phyloP scores from a whole-genome alignment of 345 rosid species.

The Gossypium rotundifolium region DNA sequence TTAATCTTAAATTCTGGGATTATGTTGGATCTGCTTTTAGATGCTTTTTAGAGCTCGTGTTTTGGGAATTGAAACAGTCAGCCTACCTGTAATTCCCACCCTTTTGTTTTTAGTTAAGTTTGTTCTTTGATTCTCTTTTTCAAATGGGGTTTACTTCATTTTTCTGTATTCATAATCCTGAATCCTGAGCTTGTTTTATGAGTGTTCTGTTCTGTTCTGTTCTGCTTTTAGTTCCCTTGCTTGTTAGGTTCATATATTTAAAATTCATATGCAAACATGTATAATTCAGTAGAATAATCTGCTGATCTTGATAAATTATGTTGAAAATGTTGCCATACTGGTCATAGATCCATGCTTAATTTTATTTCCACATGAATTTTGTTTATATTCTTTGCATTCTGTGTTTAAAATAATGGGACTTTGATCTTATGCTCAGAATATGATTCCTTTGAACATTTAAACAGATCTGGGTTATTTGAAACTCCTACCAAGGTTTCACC shows the following conservation, averaged over 20 bases:
- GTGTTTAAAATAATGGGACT: slow-evolving; percentile 8
- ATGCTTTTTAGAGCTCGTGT: not conserved
- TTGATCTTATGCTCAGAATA: slow-evolving; percentile 9
- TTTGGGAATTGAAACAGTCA: not conserved
- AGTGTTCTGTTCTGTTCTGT: not conserved
- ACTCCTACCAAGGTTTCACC: slow-evolving; percentile 65
- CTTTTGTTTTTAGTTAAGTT: not conserved
- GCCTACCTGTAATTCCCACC: not conserved
- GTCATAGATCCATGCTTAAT: slow-evolving; percentile 20
- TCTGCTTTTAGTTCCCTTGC: not conserved
- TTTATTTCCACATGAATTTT: not conserved
- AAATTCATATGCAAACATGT: not conserved
- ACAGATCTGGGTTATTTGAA: slow-evolving; percentile 71
- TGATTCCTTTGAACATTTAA: slow-evolving; percentile 15
- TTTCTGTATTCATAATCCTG: slow-evolving; percentile 4
- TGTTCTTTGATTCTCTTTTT: not conserved
- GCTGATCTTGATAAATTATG: slow-evolving; percentile 7
- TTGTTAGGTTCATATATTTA: not conserved
- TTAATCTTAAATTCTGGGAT: not conserved
- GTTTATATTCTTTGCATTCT: slow-evolving; percentile 8
- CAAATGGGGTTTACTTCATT: slow-evolving; percentile 15
- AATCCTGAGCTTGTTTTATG: not conserved
- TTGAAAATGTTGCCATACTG: slow-evolving; percentile 2
- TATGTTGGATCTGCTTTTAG: slow-evolving; percentile 19
- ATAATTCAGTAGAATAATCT: not conserved